Evolutionary conservation across 106 monocot species (phyloP), one percentile per base, ranked within the genome.

Genomic region (Allium sativum): DNA sequence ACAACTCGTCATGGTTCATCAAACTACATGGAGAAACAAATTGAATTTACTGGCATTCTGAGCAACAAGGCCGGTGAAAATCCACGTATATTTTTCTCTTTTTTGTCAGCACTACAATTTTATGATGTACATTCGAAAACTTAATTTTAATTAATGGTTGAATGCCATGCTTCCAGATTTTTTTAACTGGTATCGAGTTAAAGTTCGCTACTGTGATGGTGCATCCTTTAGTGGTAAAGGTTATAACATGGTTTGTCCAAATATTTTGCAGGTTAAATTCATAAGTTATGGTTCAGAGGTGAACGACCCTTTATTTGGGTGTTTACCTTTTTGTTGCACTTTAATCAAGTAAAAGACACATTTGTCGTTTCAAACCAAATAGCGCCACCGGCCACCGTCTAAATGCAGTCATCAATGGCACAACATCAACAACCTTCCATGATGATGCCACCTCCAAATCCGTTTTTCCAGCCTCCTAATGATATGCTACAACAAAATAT

Each of bases 131-230:
- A 2, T 31, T 31, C 4, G 31, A 31, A 31, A 31, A 31, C 31
- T 31, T 31, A 31, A 31, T 31, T 31, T 31, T 31, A 31, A 31
- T 31, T 31, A 5, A 3, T 2, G 31, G 42, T 65, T 70, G 63
- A 40, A 41, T 59, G 41, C 62, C 22, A 57, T 64, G 16, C 8
- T 53, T 43, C 7, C 73, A 86, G 82, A 82, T 46, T 82, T 86
- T 67, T 82, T 73, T 60, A 82, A 78, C 60, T 86, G 86, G 86
- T 81, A 86, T 56, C 68, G 86, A 73, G 78, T 81, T 17, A 78
- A 69, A 59, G 52, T 86, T 53, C 74, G 86, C 16, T 86, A 86
- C 48, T 86, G 86, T 66, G 86, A 86, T 67, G 81, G 86, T 44
- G 86, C 72, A 70, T 86, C 86, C 11, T 86, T 86, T 50, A 65